Percentiles rank a stretch among this genome's conserved stretches.
Evolutionary conservation across 495 filamentous ascomycete species (phyloP).

Genomic region (Daldinia decipiens): DNA sequence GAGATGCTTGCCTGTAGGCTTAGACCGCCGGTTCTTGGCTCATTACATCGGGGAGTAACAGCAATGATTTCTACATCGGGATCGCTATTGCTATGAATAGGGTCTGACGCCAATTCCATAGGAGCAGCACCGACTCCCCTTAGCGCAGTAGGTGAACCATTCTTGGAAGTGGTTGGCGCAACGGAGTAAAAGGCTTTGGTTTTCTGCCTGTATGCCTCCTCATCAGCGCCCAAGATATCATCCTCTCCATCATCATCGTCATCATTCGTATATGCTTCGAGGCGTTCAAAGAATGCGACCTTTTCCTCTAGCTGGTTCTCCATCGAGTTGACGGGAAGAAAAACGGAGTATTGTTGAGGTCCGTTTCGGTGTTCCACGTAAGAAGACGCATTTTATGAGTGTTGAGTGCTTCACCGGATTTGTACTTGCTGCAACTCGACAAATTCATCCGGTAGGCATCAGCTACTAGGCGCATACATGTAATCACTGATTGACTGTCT

Average conservation of each 20-base stretch:
- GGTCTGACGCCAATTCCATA: slow-evolving; percentile 24
- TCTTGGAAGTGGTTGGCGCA: slow-evolving; percentile 6
- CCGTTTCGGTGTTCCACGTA: neutral
- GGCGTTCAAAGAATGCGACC: slow-evolving; percentile 43
- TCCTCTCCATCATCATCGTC: slow-evolving; percentile 34
- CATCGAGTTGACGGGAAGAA: slow-evolving; percentile 28
- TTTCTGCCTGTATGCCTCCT: slow-evolving; percentile 38
- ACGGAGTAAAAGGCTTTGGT: slow-evolving; percentile 32
- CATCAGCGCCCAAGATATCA: slow-evolving; percentile 31
- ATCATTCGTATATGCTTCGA: slow-evolving; percentile 22
- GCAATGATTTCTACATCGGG: slow-evolving; percentile 37
- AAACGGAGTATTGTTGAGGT: neutral
- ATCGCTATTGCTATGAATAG: slow-evolving; percentile 20
- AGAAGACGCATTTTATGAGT: slow-evolving; percentile 14
- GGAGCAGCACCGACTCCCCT: neutral
- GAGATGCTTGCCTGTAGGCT: neutral
- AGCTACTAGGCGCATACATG: neutral
- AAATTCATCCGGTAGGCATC: slow-evolving; percentile 17
- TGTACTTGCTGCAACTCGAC: neutral
- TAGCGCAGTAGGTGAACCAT: neutral
- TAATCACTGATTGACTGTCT: neutral
- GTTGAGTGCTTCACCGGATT: neutral
- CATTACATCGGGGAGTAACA: slow-evolving; percentile 24
- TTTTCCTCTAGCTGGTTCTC: slow-evolving; percentile 43
- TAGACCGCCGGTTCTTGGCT: slow-evolving; percentile 7